phyloP scores from a whole-genome alignment of 495 filamentous ascomycete species.

The Aspergillus hancockii region DNA sequence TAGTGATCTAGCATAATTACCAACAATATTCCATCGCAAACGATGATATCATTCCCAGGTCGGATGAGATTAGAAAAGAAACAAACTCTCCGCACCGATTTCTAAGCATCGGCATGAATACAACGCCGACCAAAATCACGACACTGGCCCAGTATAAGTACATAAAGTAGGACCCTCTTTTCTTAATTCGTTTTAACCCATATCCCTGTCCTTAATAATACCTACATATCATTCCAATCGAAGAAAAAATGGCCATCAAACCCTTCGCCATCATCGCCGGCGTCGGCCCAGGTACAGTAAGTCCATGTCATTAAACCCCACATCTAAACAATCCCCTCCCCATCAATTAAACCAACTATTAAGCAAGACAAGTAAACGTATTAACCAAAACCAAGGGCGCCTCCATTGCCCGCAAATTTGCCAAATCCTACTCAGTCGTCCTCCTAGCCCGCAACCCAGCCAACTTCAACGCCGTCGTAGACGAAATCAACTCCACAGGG shows the following conservation, averaged over 20 bases:
- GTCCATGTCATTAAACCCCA: slow-evolving; percentile 5
- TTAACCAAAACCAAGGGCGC: slow-evolving; percentile 39
- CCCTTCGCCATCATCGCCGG: slow-evolving; percentile 72
- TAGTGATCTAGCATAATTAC: no score
- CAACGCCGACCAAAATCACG: neutral
- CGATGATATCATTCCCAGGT: neutral
- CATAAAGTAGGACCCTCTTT: neutral
- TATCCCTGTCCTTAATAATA: no score
- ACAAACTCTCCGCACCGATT: neutral
- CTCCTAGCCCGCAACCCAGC: slow-evolving; percentile 69
- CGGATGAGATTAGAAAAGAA: neutral
- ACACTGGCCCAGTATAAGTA: neutral
- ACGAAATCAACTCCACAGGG: slow-evolving; percentile 69
- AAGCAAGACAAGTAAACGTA: no score
- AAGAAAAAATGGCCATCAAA: slow-evolving; percentile 38
- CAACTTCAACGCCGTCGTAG: slow-evolving; percentile 66
- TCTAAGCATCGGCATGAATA: slow-evolving; percentile 4
- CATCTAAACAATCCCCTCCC: neutral
- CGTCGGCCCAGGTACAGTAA: slow-evolving; percentile 71
- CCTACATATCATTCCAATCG: no score
- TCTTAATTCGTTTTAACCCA: no score
- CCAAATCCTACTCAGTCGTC: slow-evolving; percentile 71
- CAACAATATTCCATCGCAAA: neutral
- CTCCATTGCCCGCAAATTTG: slow-evolving; percentile 66
- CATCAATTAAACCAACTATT: slow-evolving; percentile 1